A percentile compares a stretch with the other conserved stretches of the same genome.
phyloP scores from a whole-genome alignment of 176 grass and related monocot genomes.

The Carex myosuroides region DNA sequence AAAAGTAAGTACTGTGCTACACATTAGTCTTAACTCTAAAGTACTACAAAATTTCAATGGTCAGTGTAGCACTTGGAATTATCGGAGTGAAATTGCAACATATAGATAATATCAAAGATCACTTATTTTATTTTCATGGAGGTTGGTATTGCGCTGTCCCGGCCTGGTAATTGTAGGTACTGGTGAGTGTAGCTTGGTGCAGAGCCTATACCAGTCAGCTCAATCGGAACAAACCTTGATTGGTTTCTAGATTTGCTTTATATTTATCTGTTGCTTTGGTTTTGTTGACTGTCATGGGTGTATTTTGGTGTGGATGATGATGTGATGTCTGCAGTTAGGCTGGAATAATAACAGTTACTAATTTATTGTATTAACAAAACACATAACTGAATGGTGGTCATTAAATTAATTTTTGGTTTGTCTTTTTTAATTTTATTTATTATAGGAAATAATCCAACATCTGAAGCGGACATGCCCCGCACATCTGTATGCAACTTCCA shows the following conservation, averaged over 20 bases:
- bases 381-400: not conserved
- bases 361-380: not conserved
- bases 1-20: constrained; percentile 40
- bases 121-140: not conserved
- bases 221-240: not conserved
- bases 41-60: not conserved
- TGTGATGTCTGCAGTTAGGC: not conserved
- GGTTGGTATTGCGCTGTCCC: not conserved
- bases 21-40: not conserved
- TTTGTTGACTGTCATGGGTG: not conserved
- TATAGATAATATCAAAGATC: not conserved
- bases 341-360: constrained; percentile 5
- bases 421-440: constrained; percentile 12
- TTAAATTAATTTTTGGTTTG: not conserved
- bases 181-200: not conserved
- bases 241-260: not conserved
- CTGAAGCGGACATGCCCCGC: constrained; percentile 73
- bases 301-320: not conserved
- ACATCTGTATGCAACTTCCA: constrained; percentile 93
- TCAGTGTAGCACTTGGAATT: not conserved
- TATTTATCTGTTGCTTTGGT: not conserved
- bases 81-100: not conserved
- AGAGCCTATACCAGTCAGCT: not conserved
- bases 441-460: constrained; percentile 82
- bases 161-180: not conserved